These are phyloP conservation scores for Marchantia polymorpha DNA, from an alignment of 225 moss, liverwort and hornwort species.

Conservation along the genomic window DNA sequence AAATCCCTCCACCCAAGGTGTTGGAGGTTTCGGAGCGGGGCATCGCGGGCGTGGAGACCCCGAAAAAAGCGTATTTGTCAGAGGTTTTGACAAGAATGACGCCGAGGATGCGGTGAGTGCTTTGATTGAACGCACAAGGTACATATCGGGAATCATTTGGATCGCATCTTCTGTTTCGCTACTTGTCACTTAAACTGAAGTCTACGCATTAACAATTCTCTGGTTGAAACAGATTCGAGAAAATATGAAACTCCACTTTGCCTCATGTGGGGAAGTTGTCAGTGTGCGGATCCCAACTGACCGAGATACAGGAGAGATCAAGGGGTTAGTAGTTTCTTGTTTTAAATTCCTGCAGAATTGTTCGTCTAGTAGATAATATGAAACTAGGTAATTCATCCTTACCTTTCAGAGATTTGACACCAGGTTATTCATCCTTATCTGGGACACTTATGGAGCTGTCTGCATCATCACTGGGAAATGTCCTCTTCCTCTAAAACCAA, in stretches of 20 bases:
- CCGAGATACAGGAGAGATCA: constrained; percentile 31
- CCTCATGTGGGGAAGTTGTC: constrained; percentile 38
- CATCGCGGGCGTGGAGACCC: constrained; percentile 27
- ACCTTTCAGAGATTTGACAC: not conserved
- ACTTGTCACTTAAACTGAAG: too few relatives aligned
- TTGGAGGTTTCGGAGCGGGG: constrained; percentile 27
- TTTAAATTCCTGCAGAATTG: not conserved
- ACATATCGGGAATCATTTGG: not conserved
- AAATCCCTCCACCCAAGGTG: constrained; percentile 58
- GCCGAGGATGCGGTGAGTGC: constrained; percentile 60
- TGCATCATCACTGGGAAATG: not conserved
- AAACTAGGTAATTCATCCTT: not conserved
- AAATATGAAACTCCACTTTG: constrained; percentile 24
- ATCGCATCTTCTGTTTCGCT: not conserved
- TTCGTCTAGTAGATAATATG: too few relatives aligned
- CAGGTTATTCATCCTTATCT: not conserved
- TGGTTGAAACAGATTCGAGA: constrained; percentile 50
- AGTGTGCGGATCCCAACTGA: constrained; percentile 37
- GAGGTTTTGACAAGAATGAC: constrained; percentile 67
- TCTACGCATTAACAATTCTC: not conserved
- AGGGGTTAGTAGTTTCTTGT: constrained; percentile 26
- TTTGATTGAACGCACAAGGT: not conserved
- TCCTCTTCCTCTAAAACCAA: not conserved
- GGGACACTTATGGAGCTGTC: not conserved
- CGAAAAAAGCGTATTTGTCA: constrained; percentile 59